Evolutionary conservation across 129 eudicot species (phyloP).

Genomic region (Flaveria brownii): DNA sequence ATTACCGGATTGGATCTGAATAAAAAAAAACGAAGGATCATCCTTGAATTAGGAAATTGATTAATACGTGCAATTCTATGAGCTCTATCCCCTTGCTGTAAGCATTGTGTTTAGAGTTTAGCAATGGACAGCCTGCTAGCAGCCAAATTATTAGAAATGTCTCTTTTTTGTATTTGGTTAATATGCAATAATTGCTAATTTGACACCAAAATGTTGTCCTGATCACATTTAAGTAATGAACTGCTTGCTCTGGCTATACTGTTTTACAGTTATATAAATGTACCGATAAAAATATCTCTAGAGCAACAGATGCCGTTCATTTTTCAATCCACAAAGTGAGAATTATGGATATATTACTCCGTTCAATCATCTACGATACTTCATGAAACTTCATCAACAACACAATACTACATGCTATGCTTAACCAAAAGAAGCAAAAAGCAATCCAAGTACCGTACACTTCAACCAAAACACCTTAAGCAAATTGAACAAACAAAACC

Average conservation of each 20-base stretch:
- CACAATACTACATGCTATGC: not conserved
- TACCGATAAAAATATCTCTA: not conserved
- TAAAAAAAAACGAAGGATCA: not conserved
- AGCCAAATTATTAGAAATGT: not conserved
- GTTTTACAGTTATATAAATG: not conserved
- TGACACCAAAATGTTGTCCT: not conserved
- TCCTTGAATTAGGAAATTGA: not conserved
- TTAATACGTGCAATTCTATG: not conserved
- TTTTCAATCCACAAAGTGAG: slow-evolving; percentile 9
- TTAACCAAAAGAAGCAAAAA: not conserved
- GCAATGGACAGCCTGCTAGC: slow-evolving; percentile 3
- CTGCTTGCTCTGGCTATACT: not conserved
- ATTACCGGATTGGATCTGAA: not conserved
- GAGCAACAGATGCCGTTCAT: not conserved
- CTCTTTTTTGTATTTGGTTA: not conserved
- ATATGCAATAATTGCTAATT: slow-evolving; percentile 6
- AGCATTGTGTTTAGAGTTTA: slow-evolving; percentile 4
- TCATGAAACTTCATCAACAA: slow-evolving; percentile 1
- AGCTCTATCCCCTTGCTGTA: not conserved
- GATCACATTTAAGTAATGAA: slow-evolving; percentile 4
- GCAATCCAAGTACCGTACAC: not conserved
- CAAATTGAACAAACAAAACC: not conserved
- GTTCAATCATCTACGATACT: not conserved
- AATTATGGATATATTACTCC: not conserved
- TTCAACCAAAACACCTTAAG: too few relatives aligned